Percentiles rank a stretch among this genome's conserved stretches.
Evolutionary conservation across 163 green algal species (phyloP).

Genomic region (Smithsoniella earleae): DNA sequence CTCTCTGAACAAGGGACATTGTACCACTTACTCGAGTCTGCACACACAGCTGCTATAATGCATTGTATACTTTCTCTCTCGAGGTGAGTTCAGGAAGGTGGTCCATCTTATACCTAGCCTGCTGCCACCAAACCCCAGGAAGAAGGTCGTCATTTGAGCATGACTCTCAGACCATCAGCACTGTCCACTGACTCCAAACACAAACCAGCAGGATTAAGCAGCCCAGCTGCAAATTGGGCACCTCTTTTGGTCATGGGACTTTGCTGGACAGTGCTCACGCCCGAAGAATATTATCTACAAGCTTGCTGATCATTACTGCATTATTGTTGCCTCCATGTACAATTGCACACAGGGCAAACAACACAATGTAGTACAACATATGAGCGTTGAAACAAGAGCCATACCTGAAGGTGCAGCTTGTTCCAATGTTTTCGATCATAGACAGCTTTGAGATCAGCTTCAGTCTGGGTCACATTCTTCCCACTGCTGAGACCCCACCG

Average conservation of each 20-base stretch:
- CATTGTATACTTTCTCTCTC: no score
- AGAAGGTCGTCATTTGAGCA: no score
- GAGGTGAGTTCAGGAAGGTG: no score
- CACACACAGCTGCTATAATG: no score
- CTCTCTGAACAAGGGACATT: no score
- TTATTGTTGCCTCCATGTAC: background rate
- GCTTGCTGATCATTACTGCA: constrained; percentile 40
- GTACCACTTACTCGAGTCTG: no score
- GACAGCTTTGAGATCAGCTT: constrained; percentile 66
- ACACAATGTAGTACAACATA: background rate
- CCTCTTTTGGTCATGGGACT: constrained; percentile 50
- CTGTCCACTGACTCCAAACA: no score
- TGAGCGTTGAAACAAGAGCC: background rate
- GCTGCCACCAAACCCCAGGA: no score
- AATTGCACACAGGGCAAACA: background rate
- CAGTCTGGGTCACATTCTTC: constrained; percentile 64
- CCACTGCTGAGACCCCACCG: constrained; percentile 65
- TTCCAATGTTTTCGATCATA: constrained; percentile 46
- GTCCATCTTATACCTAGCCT: no score
- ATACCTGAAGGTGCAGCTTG: constrained; percentile 38
- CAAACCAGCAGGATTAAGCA: no score
- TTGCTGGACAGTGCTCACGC: constrained; percentile 68
- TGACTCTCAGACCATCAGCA: no score
- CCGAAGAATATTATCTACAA: constrained; percentile 78
- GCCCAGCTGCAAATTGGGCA: constrained; percentile 82